phyloP scores from a whole-genome alignment of 805 yeast genomes.

The Wickerhamomyces strasburgensis region DNA sequence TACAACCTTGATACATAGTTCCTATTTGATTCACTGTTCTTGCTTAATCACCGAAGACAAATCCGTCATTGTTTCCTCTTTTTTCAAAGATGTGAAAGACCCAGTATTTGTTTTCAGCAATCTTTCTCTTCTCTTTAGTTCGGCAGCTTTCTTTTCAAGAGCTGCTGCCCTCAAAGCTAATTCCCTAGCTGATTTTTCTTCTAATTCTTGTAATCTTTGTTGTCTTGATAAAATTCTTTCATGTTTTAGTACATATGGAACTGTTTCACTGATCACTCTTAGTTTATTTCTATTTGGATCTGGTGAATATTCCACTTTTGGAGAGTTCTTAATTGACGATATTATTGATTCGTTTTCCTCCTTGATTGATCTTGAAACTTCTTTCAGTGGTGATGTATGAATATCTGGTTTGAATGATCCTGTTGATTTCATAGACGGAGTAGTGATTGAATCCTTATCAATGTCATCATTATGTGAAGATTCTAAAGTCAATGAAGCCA shows the following conservation, averaged over 20 bases:
- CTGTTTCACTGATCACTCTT: slow-evolving; percentile 75
- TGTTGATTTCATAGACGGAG: slow-evolving; percentile 12
- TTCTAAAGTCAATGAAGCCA: slow-evolving; percentile 42
- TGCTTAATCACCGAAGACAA: slow-evolving; percentile 38
- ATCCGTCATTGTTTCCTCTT: slow-evolving; percentile 53
- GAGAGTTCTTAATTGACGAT: slow-evolving; percentile 31
- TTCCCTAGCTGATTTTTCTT: slow-evolving; percentile 71
- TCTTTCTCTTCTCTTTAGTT: slow-evolving; percentile 60
- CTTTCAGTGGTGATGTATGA: slow-evolving; percentile 33
- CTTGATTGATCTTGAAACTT: slow-evolving; percentile 31
- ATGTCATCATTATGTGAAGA: not conserved
- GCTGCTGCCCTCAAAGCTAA: slow-evolving; percentile 70
- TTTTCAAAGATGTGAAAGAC: slow-evolving; percentile 30
- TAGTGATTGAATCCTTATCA: slow-evolving; percentile 6
- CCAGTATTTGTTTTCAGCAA: slow-evolving; percentile 35
- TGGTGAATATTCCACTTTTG: slow-evolving; percentile 27
- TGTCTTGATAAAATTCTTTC: slow-evolving; percentile 71
- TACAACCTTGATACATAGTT: no score
- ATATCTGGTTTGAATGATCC: slow-evolving; percentile 17
- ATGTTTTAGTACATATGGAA: slow-evolving; percentile 78
- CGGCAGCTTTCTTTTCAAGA: slow-evolving; percentile 64
- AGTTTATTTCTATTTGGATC: slow-evolving; percentile 53
- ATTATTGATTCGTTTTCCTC: slow-evolving; percentile 35
- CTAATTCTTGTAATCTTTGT: slow-evolving; percentile 73
- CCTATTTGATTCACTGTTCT: slow-evolving; percentile 4